Evolutionary conservation across 2,329 filamentous ascomycete species (phyloP).

Genomic region (Fusarium continuum): DNA sequence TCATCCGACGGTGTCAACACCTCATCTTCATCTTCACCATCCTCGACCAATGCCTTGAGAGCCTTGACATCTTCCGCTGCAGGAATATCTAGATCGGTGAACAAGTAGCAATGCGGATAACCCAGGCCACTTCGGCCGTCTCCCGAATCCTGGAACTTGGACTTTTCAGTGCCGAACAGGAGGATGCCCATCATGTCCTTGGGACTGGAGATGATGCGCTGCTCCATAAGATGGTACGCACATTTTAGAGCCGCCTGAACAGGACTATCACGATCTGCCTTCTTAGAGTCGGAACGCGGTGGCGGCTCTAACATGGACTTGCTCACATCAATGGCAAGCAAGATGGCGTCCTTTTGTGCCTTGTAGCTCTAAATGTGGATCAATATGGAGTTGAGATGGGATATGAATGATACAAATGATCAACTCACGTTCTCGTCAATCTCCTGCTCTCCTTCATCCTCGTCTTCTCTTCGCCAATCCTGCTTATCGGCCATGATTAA

Average conservation of each 20-base stretch:
- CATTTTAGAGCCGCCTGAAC: slow-evolving; percentile 89
- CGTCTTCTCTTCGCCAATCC: slow-evolving; percentile 62
- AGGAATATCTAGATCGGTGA: slow-evolving; percentile 88
- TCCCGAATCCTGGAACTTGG: slow-evolving; percentile 77
- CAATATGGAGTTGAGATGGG: slow-evolving; percentile 5
- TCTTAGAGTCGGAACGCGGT: slow-evolving; percentile 72
- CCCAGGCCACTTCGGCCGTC: slow-evolving; percentile 67
- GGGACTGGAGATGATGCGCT: slow-evolving; percentile 96
- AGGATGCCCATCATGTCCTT: slow-evolving; percentile 97
- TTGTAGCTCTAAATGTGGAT: slow-evolving; percentile 76
- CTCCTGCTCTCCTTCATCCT: slow-evolving; percentile 70
- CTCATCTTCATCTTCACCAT: slow-evolving; percentile 75
- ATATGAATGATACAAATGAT: background rate
- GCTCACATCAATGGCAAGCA: slow-evolving; percentile 94
- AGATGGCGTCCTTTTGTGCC: slow-evolving; percentile 94
- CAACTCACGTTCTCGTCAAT: slow-evolving; percentile 69
- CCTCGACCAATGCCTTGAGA: slow-evolving; percentile 78
- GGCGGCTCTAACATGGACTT: slow-evolving; percentile 82
- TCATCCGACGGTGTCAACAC: slow-evolving; percentile 76
- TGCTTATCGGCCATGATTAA: slow-evolving; percentile 48
- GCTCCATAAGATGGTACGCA: slow-evolving; percentile 94
- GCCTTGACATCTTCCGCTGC: slow-evolving; percentile 86
- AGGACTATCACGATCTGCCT: slow-evolving; percentile 80
- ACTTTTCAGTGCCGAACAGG: slow-evolving; percentile 87
- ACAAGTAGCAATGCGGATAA: slow-evolving; percentile 92